Evolutionary conservation across 306 rosid species (phyloP), one percentile per base, ranked within the genome.

Genomic region (Benincasa hispida): DNA sequence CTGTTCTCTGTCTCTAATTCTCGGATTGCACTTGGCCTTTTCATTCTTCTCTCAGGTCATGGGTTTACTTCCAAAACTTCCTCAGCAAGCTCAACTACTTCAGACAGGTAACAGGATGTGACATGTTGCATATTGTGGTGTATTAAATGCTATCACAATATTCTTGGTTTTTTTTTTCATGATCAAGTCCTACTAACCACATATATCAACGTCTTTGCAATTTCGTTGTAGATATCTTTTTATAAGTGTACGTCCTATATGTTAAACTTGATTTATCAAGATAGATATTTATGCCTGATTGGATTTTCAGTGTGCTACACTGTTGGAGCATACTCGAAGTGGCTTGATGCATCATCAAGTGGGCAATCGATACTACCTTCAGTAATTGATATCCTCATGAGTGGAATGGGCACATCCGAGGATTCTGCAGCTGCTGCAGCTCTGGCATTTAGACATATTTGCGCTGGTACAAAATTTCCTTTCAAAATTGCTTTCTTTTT

Each of bases 341-440:
- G 99, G 99, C 89, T 95, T 75, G 97, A 95, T 86, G 87, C 96
- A 75, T 91, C 96, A 35, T 86, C 99, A 55, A 83, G 88, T 81
- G 99, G 92, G 80, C 76, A 75, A 56, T 82, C 98, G 41, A 84
- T 89, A 76, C 87, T 95, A 77, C 98, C 99, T 80, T 85, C 97
- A 69, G 92, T 95, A 78, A 82, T 95, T 74, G 91, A 92, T 72
- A 85, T 88, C 80, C 89, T 95, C 85, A 89, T 92, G 98, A 90
- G 86, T 83, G 96, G 96, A 82, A 92, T 95, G 97, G 87, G 97
- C 77, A 85, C 88, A 81, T 92, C 99, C 21, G 98, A 92, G 79
- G 98, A 92, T 72, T 90, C 90, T 70, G 99, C 99, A 54, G 98
- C 99, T 2, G 99, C 98, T 78, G 99, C 99, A 4, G 97, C 99